A percentile compares a stretch with the other conserved stretches of the same genome.
Conservation (phyloP, 371 early-diverging fungal species). For the Mortierella sp. region DNA sequence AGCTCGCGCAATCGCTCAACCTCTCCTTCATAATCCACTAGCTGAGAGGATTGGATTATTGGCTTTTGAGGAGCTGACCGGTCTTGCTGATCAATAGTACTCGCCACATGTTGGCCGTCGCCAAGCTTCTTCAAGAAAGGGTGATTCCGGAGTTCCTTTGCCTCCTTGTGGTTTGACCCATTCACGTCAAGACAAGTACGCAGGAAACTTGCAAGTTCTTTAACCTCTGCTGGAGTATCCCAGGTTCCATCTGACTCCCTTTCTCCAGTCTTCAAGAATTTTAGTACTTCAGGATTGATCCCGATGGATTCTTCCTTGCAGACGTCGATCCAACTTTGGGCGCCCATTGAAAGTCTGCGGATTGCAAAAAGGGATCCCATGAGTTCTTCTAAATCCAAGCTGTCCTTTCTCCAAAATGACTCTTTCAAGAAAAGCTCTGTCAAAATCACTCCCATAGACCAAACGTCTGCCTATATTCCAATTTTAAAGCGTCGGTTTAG, state of each 20-base stretch:
- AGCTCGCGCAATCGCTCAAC: slow-evolving; percentile 30
- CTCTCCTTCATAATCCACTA: slow-evolving; percentile 40
- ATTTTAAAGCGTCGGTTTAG: not conserved
- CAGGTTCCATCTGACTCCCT: slow-evolving; percentile 4
- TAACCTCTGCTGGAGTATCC: slow-evolving; percentile 9
- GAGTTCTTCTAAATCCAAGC: slow-evolving; percentile 49
- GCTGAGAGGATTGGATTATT: slow-evolving; percentile 29
- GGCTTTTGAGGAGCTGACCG: slow-evolving; percentile 22
- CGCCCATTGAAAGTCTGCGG: slow-evolving; percentile 26
- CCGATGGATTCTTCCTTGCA: slow-evolving; percentile 30
- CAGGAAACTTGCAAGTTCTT: slow-evolving; percentile 20
- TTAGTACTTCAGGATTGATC: slow-evolving; percentile 29
- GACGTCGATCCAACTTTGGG: slow-evolving; percentile 34
- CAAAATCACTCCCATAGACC: slow-evolving; percentile 71
- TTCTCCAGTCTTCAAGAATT: slow-evolving; percentile 24
- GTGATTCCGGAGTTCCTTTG: slow-evolving; percentile 26
- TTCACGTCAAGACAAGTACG: slow-evolving; percentile 27
- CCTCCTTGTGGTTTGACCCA: slow-evolving; percentile 14
- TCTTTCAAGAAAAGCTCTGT: slow-evolving; percentile 63
- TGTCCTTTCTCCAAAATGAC: slow-evolving; percentile 63
- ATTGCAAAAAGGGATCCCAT: slow-evolving; percentile 46
- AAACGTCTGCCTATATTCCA: slow-evolving; percentile 60
- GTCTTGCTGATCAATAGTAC: not conserved
- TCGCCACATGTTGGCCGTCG: not conserved
- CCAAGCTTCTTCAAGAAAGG: slow-evolving; percentile 21